Base-by-base conservation (phyloP, 192 early-diverging fungal species). In the Cetraspora pellucida region DNA sequence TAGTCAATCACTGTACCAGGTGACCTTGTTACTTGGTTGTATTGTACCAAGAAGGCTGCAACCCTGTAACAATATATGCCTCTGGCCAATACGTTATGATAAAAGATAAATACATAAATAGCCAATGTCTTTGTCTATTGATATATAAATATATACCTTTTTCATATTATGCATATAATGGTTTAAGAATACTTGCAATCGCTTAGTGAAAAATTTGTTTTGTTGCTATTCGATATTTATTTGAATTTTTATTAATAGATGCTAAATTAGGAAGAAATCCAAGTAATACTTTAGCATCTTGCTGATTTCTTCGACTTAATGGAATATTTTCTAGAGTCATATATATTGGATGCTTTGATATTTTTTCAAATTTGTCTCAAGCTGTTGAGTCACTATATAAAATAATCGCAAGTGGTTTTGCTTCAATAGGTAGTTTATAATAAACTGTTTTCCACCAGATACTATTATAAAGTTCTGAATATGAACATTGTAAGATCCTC, bases 201-300 rank as follows among this genome's bases (percentile, higher is more conserved):
- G 31, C 28, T 65, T 65, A 37, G 31, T 66, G 19, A 7, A 66
- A 66, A 10, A 45, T 17, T 66, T 66, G 64, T 45, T 31, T 45
- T n/a, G 27, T 25, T 9, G 37, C 27, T 66, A 37, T 44, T 19
- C 9, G 19, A 45, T 37, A 66, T 66, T 16, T 7, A n/a, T 66
- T n/a, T 4, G 17, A 44, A 66, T 66, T 45, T 45, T 21, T 66
- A 66, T 66, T 31, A 1, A 37, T 66, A 6, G 43, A 25, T 10
- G 14, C 37, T 23, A 66, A 19, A 37, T 43, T 66, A 17, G 37
- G 43, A 1, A 66, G 10, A 66, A 37, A 66, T 6, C 43, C 17
- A 23, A 66, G 1, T 3, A 66, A 31, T 2, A 66, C 10, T 45
- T 66, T 66, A n/a, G 43, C n/a, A 10, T 66, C 2, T 43, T 25